Evolutionary conservation across 2,329 filamentous ascomycete genomes (phyloP), one percentile per base, ranked within the genome.

Genomic region (Lecanicillium sp.): DNA sequence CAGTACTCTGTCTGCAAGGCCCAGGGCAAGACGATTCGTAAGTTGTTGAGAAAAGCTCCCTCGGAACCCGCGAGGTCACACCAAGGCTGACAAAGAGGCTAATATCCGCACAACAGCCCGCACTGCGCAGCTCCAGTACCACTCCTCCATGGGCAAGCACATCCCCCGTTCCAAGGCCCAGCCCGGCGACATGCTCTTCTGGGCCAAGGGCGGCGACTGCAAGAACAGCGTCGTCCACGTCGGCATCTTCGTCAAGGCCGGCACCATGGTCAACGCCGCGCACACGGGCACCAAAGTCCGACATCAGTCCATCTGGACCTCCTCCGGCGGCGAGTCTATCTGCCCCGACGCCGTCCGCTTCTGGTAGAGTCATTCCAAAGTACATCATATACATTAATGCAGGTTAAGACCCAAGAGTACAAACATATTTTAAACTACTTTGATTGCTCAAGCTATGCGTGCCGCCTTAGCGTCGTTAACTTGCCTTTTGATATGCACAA

Each of bases 401-500:
- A n/a, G 17, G 14, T 15, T 35, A 7, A 6, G 5, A 7, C 32
- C 17, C 32, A 23, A 32, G 23, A 24, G 32, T 44, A 38, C 33
- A 43, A 44, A 48, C 6, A 35, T 29, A 15, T 35, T 35, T 6
- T 15, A 35, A n/a, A 15, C 14, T 35, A 15, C 24, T n/a, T 2
- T 24, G 23, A 5, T n/a, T 38, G 11, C 26, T 10, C 15, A 20
- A 33, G 26, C 17, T 14, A 24, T 27, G 37, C 17, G 26, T 14
- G 26, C 26, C 24, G 35, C 35, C 10, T 36, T 36, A 6, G 26
- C 12, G 32, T 36, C 32, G 7, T 7, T n/a, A 36, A 10, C 32
- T 19, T n/a, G 17, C 27, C 8, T 30, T 30, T 67, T 66, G 6
- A 60, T 53, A 46, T 53, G 58, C 43, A 63, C 52, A 53, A 70